Base-by-base conservation (phyloP, 2,329 filamentous ascomycete species). In the Fulvia fulva region DNA sequence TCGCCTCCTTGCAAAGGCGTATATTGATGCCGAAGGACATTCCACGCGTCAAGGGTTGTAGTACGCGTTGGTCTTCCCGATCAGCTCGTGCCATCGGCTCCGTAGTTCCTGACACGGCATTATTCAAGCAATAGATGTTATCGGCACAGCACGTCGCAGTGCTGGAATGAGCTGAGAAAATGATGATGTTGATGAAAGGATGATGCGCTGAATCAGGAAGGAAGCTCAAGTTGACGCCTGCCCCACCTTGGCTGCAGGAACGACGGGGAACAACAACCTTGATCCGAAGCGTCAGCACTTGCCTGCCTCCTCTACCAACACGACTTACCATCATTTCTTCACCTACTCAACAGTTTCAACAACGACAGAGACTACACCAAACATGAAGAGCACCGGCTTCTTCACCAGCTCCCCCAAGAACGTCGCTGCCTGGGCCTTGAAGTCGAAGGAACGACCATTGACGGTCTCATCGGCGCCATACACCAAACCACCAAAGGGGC, bases 401-500 rank as follows among this genome's bases (percentile, higher is more conserved):
- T 60, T 51, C 56, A 32, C 28, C 56, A 44, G 41, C 37, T 11
- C 46, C 6, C 55, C 56, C 49, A 59, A 60, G 49, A 75, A 75
- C 57, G 63, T 65, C 49, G 73, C 74, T 19, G 74, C 74, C 26
- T 75, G 73, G 70, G 59, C 69, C 55, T 45, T 72, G 55, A 64
- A 68, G 57, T 61, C 73, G 59, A 68, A 71, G 67, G 57, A 58
- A 54, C 56, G 63, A 11, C 63, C 70, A 11, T 64, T 74, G 19
- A 60, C 71, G 30, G 73, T 80, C 46, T 59, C 65, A 0, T 63
- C 70, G 5, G 76, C 75, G 3, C 72, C 75, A 1, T 74, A 73
- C 46, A 71, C 70, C 0, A 55, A 65, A 14, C 73, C 77, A 0
- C 70, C 68, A 0, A 58, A 66, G 1, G 68, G 70, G 28, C 68